A percentile compares a stretch with the other conserved stretches of the same genome.
These are phyloP conservation scores for Thermothielavioides terrestris DNA, from an alignment of 495 filamentous ascomycete genomes.

Conservation along the genomic window DNA sequence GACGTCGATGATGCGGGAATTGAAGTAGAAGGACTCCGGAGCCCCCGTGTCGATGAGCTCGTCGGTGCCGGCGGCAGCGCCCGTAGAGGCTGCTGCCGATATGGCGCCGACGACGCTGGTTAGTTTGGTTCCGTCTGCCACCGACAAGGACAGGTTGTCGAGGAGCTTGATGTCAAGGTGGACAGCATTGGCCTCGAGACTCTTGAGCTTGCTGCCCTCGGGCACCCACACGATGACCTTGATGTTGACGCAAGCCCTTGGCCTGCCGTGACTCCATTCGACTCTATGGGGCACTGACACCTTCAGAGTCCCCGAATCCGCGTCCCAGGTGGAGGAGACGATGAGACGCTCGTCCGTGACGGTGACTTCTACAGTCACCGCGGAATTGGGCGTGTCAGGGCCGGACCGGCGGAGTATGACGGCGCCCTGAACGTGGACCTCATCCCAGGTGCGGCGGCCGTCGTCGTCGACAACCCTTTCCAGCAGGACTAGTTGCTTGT, in stretches of 20 bases:
- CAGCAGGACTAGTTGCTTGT: constrained; percentile 24
- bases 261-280: constrained; percentile 14
- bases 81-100: constrained; percentile 8
- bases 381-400: constrained; percentile 15
- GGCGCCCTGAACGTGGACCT: constrained; percentile 30
- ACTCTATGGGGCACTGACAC: constrained; percentile 27
- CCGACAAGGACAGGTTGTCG: constrained; percentile 31
- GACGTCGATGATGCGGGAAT: constrained; percentile 28
- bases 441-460: constrained; percentile 6
- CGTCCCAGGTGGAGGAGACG: constrained; percentile 23
- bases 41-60: constrained; percentile 18
- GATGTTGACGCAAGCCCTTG: constrained; percentile 32
- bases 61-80: constrained; percentile 7
- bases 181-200: constrained; percentile 19
- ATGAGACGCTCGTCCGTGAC: constrained; percentile 31
- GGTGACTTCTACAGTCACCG: constrained; percentile 29
- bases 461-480: constrained; percentile 15
- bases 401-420: constrained; percentile 30
- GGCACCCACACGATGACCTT: constrained; percentile 37
- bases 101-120: constrained; percentile 25
- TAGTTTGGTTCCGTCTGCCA: constrained; percentile 18
- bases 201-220: constrained; percentile 18
- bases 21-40: constrained; percentile 21
- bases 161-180: constrained; percentile 34
- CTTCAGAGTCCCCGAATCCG: constrained; percentile 20